Percentiles rank a stretch among this genome's conserved stretches.
phyloP scores from a whole-genome alignment of 2,329 filamentous ascomycete genomes.

The Colletotrichum sansevieriae region DNA sequence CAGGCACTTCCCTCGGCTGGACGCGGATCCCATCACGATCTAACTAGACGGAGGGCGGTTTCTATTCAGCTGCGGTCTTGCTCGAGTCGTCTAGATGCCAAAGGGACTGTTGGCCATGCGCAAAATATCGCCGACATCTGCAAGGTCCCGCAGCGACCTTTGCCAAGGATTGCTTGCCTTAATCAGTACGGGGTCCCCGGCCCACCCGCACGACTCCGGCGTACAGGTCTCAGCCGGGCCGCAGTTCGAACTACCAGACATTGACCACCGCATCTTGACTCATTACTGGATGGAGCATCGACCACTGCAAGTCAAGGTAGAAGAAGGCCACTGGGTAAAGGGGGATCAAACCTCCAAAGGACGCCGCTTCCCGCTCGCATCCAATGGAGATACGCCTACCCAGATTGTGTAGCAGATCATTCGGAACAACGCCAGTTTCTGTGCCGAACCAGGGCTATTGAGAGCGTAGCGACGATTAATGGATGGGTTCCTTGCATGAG shows the following conservation, averaged over 20 bases:
- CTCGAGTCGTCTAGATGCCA: background rate
- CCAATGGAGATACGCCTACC: conserved; percentile 4
- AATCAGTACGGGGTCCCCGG: conserved; percentile 22
- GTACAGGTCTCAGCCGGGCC: conserved; percentile 13
- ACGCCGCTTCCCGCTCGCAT: conserved; percentile 10
- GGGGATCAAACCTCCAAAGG: conserved; percentile 30
- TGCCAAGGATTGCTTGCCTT: conserved; percentile 19
- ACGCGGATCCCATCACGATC: too few species aligned
- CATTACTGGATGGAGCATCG: background rate
- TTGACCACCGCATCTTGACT: background rate
- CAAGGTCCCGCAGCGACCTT: conserved; percentile 6
- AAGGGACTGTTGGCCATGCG: background rate
- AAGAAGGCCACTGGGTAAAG: background rate
- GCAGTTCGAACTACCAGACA: conserved; percentile 8
- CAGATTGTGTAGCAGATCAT: conserved; percentile 27
- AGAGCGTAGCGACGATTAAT: conserved; percentile 1
- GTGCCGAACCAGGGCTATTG: conserved; percentile 27
- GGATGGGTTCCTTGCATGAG: conserved; percentile 34
- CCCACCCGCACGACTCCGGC: conserved; percentile 11
- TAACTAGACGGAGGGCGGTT: too few species aligned
- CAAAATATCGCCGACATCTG: background rate
- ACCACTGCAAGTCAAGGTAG: background rate
- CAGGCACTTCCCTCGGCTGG: too few species aligned
- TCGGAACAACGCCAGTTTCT: conserved; percentile 27
- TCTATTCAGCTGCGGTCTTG: background rate